Evolutionary conservation across 1,284 basidiomycete genomes (phyloP).

Genomic region (Gymnopus androsaceus): DNA sequence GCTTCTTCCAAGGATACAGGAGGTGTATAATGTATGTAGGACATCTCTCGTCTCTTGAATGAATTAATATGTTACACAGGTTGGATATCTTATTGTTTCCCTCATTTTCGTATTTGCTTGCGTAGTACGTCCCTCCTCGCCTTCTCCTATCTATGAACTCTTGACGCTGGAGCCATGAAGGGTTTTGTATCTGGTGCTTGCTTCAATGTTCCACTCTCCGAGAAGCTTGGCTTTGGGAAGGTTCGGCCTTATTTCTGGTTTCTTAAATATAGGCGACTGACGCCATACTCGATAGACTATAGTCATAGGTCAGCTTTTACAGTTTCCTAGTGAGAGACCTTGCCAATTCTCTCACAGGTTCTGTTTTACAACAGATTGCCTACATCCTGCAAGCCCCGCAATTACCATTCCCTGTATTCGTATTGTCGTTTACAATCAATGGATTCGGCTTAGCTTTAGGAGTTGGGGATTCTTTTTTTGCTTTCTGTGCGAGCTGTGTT

Average conservation of each 20-base stretch:
- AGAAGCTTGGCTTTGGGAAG: conserved; percentile 62
- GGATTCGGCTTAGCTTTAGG: conserved; percentile 65
- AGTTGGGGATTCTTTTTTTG: conserved; percentile 27
- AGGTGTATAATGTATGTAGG: conserved; percentile 16
- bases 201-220: conserved; percentile 54
- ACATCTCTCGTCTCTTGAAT: not conserved
- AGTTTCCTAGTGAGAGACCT: not conserved
- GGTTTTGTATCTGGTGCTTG: conserved; percentile 29
- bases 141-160: not conserved
- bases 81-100: conserved; percentile 18
- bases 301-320: conserved; percentile 31
- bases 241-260: conserved; percentile 30
- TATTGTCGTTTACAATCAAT: conserved; percentile 57
- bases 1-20: conserved; percentile 18
- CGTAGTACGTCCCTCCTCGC: not conserved
- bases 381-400: conserved; percentile 59
- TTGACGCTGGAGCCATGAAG: not conserved
- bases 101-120: conserved; percentile 25
- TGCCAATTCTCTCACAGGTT: conserved; percentile 15
- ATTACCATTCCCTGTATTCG: conserved; percentile 65
- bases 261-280: not conserved
- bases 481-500: not conserved
- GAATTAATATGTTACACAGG: too few relatives aligned
- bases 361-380: conserved; percentile 34
- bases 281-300: conserved; percentile 19